Evolutionary conservation across 2,329 filamentous ascomycete species (phyloP).

Genomic region (Sporothrix euskadiensis): DNA sequence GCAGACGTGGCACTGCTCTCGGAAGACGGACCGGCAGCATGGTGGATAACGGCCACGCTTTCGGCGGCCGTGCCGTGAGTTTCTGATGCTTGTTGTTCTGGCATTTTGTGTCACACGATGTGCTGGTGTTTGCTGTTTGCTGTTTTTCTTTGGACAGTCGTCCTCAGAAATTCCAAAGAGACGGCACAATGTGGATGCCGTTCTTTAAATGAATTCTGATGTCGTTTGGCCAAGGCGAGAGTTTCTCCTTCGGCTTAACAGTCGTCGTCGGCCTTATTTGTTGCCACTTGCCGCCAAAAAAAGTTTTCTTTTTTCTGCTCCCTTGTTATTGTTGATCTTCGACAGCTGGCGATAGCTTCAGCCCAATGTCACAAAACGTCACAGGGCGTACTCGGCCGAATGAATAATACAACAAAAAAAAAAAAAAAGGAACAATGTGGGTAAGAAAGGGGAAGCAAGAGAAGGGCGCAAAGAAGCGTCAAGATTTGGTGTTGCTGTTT

Average conservation of each 20-base stretch:
- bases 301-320: background rate
- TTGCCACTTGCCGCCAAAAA: slow-evolving; percentile 13
- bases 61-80: background rate
- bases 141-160: background rate
- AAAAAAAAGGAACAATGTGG: background rate
- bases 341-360: slow-evolving; percentile 2
- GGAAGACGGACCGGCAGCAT: slow-evolving; percentile 8
- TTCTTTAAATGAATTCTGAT: background rate
- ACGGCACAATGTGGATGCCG: background rate
- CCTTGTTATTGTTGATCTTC: background rate
- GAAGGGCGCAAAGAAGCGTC: background rate
- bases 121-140: background rate
- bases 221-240: background rate
- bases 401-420: background rate
- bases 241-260: background rate
- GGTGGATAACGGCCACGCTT: background rate
- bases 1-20: background rate
- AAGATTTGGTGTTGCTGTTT: background rate
- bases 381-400: slow-evolving; percentile 12
- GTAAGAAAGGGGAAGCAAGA: background rate
- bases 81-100: slow-evolving; percentile 15
- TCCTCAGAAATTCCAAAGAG: background rate
- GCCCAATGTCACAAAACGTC: slow-evolving; percentile 7
- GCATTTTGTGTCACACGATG: background rate
- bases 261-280: slow-evolving; percentile 12